Conservation (phyloP, 2,329 filamentous ascomycete species). For the Calycina marina region DNA sequence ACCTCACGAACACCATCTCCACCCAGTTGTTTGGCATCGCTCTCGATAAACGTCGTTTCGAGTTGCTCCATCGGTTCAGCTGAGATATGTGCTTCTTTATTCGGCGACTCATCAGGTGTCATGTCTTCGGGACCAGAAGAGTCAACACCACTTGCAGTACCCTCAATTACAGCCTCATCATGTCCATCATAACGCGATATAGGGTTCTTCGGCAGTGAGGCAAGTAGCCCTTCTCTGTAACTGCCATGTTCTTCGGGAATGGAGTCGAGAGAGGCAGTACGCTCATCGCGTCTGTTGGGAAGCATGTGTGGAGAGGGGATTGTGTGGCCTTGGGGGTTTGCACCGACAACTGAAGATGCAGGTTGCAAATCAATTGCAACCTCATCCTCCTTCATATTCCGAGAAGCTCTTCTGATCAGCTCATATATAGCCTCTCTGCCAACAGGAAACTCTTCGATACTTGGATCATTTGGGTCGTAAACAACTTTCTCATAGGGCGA, state of each 20-base stretch:
- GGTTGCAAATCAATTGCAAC: slow-evolving; percentile 9
- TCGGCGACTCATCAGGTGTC: background rate
- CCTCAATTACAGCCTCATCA: background rate
- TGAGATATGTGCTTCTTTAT: background rate
- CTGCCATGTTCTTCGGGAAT: slow-evolving; percentile 15
- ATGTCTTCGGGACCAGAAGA: too few species aligned
- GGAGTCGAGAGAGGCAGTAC: slow-evolving; percentile 13
- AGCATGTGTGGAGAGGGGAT: slow-evolving; percentile 7
- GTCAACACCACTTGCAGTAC: background rate
- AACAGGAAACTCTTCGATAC: slow-evolving; percentile 17
- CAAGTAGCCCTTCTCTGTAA: slow-evolving; percentile 5
- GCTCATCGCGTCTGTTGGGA: slow-evolving; percentile 3
- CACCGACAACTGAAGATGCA: slow-evolving; percentile 10
- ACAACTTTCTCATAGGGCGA: slow-evolving; percentile 3
- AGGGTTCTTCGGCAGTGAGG: background rate
- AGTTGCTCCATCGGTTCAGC: background rate
- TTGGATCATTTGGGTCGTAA: slow-evolving; percentile 18
- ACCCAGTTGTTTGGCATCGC: background rate
- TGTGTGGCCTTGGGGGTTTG: slow-evolving; percentile 3
- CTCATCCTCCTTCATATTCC: slow-evolving; percentile 14
- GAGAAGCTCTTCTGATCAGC: slow-evolving; percentile 13
- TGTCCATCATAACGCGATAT: background rate
- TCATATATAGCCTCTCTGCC: slow-evolving; percentile 15
- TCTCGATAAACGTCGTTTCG: background rate
- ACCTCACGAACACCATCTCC: slow-evolving; percentile 1